Conservation (phyloP, 768 basidiomycete species). For the Mycena leptocephala region DNA sequence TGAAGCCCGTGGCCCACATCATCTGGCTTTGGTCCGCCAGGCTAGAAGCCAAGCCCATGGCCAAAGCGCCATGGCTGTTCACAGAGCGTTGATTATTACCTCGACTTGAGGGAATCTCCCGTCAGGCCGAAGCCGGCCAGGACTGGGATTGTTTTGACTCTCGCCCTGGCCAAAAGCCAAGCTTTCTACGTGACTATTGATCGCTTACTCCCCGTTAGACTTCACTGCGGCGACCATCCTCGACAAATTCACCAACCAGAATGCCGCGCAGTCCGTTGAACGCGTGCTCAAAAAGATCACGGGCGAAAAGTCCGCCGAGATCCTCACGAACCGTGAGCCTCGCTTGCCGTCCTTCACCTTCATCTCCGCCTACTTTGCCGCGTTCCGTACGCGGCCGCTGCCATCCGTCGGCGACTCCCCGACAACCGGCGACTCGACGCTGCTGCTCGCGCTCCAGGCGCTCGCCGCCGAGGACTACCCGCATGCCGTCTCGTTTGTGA, state of each 20-base stretch:
- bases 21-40: no score
- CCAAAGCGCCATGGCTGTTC: no score
- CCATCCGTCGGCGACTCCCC: conserved; percentile 84
- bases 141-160: no score
- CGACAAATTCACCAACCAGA: conserved; percentile 91
- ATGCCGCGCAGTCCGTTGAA: conserved; percentile 87
- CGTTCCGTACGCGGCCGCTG: conserved; percentile 88
- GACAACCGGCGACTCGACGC: conserved; percentile 86
- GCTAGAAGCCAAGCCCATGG: no score
- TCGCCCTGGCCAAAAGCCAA: no score
- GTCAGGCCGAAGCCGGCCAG: no score
- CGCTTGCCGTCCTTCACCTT: conserved; percentile 52
- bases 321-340: conserved; percentile 60
- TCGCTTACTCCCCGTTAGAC: conserved; percentile 63
- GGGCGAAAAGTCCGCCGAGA: conserved; percentile 78
- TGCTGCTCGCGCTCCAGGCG: conserved; percentile 86
- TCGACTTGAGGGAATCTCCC: no score
- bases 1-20: no score
- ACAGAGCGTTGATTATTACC: no score
- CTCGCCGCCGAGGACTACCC: conserved; percentile 88
- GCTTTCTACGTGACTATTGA: neutral
- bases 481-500: conserved; percentile 84
- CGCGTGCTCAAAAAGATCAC: conserved; percentile 92
- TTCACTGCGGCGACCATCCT: conserved; percentile 98
- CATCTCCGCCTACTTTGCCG: conserved; percentile 95